A percentile compares a stretch with the other conserved stretches of the same genome.
phyloP scores from a whole-genome alignment of 129 eudicot genomes.

The Glebionis coronaria region DNA sequence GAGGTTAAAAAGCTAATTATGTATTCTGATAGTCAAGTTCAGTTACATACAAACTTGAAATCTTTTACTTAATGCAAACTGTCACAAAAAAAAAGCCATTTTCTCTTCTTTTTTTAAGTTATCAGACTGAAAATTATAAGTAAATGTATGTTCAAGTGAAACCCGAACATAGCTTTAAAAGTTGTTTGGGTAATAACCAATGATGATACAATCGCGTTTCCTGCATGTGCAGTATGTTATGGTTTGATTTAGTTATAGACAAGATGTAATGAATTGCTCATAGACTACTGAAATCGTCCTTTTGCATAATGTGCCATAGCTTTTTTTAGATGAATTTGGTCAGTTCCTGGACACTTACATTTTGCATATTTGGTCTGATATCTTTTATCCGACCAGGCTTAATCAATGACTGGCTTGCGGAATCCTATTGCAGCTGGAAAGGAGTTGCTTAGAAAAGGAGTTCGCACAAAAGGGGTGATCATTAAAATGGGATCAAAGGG shows the following conservation, averaged over 20 bases:
- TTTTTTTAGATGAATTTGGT: constrained; percentile 3
- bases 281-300: too few relatives aligned
- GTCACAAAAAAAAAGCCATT: too few relatives aligned
- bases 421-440: constrained; percentile 88
- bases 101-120: too few relatives aligned
- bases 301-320: too few relatives aligned
- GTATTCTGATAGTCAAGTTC: constrained; percentile 6
- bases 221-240: too few relatives aligned
- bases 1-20: neutral
- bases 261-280: too few relatives aligned
- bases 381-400: constrained; percentile 37
- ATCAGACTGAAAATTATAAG: neutral
- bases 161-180: neutral
- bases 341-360: neutral
- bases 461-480: constrained; percentile 86
- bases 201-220: too few relatives aligned
- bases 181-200: too few relatives aligned
- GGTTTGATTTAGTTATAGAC: too few relatives aligned
- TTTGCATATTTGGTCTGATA: neutral
- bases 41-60: neutral
- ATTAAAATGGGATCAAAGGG: constrained; percentile 92
- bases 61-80: too few relatives aligned
- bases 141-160: neutral
- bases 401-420: too few relatives aligned
- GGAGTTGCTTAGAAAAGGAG: constrained; percentile 65